Evolutionary conservation across 2,329 filamentous ascomycete species (phyloP), one percentile per base, ranked within the genome.

Genomic region (Xylariaceae sp.): DNA sequence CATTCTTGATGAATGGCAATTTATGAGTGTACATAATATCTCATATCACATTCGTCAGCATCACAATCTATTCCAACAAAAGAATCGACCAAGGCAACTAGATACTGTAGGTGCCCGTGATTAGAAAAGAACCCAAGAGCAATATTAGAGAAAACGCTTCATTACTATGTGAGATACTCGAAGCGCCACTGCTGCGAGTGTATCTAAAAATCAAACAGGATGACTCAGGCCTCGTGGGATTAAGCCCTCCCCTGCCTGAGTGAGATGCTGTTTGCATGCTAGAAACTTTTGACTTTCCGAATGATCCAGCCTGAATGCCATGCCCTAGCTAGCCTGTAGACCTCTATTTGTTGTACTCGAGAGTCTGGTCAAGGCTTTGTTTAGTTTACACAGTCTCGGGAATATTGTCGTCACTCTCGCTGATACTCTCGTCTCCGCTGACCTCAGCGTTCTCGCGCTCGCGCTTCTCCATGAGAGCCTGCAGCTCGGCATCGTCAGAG

Each of bases 401-500:
- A 63, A 87, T 84, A 73, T 91, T 92, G 74, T 97, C 95, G 72
- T 98, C 95, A 73, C 92, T 96, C 78, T 96, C 94, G 73, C 91
- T 96, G 76, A 92, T 84, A 75, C 93, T 95, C 82, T 99, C 95
- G 74, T 99, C 96, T 71, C 95, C 95, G 76, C 92, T 96, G 72
- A 99, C 92, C 76, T 99, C 92, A 74, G 92, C 91, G 78, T 99
- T 99, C 85, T 98, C 94, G 65, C 92, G 89, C 82, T 96, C 95
- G 66, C 91, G 88, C 88, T 98, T 97, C 84, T 98, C 95, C 95
- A 99, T 99, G 65, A 99, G 85, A 49, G 94, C 95, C 76, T 97
- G 92, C 65, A 99, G 82, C 78, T 97, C 93, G 23, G 94, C 95
- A 72, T 99, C 95, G 71, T 99, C 96, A 75, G 92, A 96, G 83